phyloP scores from a whole-genome alignment of 352 stramenopile genomes.

The Thalassiosira hispida region DNA sequence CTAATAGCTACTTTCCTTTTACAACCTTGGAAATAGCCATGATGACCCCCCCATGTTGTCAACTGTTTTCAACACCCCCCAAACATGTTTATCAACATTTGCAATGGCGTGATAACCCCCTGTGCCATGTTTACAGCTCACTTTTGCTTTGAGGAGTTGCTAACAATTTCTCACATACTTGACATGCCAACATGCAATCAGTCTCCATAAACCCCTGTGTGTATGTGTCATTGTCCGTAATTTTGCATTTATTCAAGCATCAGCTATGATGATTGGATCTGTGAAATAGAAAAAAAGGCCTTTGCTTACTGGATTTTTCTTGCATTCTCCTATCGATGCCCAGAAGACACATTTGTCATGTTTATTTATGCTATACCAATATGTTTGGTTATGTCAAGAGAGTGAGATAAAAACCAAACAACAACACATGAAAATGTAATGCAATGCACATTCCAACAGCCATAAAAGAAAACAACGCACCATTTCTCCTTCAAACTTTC shows the following conservation, averaged over 20 bases:
- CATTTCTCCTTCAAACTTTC: slow-evolving; percentile 12
- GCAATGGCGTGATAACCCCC: too few species aligned
- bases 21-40: too few species aligned
- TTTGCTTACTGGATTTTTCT: slow-evolving; percentile 1
- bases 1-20: too few species aligned
- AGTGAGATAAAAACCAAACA: neutral
- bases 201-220: neutral
- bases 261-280: too few species aligned
- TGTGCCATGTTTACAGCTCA: neutral
- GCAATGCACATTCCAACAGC: neutral
- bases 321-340: slow-evolving; percentile 5
- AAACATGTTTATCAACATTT: too few species aligned
- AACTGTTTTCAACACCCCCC: too few species aligned
- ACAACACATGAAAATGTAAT: neutral
- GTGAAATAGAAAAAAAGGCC: neutral
- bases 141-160: neutral
- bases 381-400: neutral
- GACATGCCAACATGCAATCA: neutral
- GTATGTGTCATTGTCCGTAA: too few species aligned
- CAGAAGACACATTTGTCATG: slow-evolving; percentile 4
- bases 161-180: neutral
- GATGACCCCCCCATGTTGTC: too few species aligned
- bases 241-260: too few species aligned
- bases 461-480: slow-evolving; percentile 4
- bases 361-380: neutral